Base-by-base conservation (phyloP, 2,329 filamentous ascomycete species). In the Pseudogymnoascus sp. region DNA sequence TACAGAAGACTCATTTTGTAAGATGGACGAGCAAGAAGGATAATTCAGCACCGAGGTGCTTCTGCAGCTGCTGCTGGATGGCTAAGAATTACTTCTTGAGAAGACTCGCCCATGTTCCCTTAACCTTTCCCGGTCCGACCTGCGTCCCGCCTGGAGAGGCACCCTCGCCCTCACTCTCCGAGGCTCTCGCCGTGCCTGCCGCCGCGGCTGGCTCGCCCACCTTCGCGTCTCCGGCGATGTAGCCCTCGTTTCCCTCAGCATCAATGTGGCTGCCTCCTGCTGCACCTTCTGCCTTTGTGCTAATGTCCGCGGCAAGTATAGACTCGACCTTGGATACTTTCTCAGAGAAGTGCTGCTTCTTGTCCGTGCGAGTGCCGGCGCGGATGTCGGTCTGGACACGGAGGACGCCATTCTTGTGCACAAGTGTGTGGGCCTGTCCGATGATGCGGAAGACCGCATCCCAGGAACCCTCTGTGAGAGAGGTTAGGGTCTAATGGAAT, bases 361-460 rank as follows among this genome's bases (percentile, higher is more conserved):
- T 71, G 57, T 71, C 70, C 22, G 69, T 71, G 57, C 69, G 85
- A 28, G 88, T 88, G 1, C 93, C 93, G 43, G 91, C 86, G 11
- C 93, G 80, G 76, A 97, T 92, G 71, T 93, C 91, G 28, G 86
- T 89, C 78, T 97, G 93, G 39, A 97, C 89, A 60, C 94, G 80
- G 63, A 89, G 80, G 35, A 91, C 83, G n/a, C 91, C 91, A 63
- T 84, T 82, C 63, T 84, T 76, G 71, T 96, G 91, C 20, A 96
- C 83, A 53, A 90, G 77, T 0, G 82, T 81, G 75, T 96, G 91
- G 3, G 89, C 90, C 76, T 93, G 89, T n/a, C 91, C 91, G 66
- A 96, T 89, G 28, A 92, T 81, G 61, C 78, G 80, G 81, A 96
- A 91, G 62, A 96, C 91, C 33, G 89, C 84, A 66, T 95, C 89